Base-by-base conservation (phyloP, 2,329 filamentous ascomycete genomes). In the Uncinocarpus reesii region DNA sequence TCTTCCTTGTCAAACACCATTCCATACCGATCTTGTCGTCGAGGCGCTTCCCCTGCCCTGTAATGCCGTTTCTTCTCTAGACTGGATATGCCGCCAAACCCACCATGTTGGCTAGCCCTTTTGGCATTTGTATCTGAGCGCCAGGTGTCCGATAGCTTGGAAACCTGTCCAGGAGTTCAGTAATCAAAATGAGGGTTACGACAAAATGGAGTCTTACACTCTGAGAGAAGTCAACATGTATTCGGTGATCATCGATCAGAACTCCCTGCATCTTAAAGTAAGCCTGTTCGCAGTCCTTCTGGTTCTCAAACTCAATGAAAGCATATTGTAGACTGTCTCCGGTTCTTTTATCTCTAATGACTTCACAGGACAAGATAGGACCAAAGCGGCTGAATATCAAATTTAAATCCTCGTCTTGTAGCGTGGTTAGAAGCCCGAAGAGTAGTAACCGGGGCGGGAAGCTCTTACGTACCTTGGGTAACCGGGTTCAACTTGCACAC, bases 241-340 rank as follows among this genome's bases (percentile, higher is more conserved):
- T 98, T 35, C 92, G 83, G 55, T 95, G 86, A 59, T 98, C 92
- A 60, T 98, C 92, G 55, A 98, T 96, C 48, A 98, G 71, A 1
- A 96, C 90, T 1, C 84, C 87, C 65, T 98, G 88, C 92, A 98
- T 98, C 70, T 98, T 98, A 71, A 93, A 92, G 62, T 95, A 98
- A 2, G 92, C 92, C 45, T 86, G 80, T 68, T 98, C 92, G 64
- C 92, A 96, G 46, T 90, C 85, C 56, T 83, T 79, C 68, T 95
- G 92, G 48, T 93, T 84, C 50, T 90, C 86, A 59, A 90, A 98
- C 64, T 98, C 92, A 60, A 98, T 93, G 58, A 98, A 98, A 1
- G 92, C 88, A 62, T 98, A 98, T 64, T 98, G 92, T 42, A 98
- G 70, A 60, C 87, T 95, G 67, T 98, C 92, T 3, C 88, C 88